Evolutionary conservation across 108 stramenopile species (phyloP).

Genomic region (Cyclotella sp.): DNA sequence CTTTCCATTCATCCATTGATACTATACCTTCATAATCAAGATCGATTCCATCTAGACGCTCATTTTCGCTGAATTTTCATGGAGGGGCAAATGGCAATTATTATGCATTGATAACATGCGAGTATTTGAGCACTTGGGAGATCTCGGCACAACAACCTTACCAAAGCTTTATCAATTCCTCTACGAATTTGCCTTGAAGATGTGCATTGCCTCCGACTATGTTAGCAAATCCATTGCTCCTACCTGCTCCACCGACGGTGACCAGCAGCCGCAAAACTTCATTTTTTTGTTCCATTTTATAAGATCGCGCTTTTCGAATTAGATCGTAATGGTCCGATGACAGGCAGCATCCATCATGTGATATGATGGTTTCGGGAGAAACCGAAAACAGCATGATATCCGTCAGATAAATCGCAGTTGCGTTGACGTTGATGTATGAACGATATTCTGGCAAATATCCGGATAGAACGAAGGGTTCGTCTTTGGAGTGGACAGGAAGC

Average conservation of each 20-base stretch:
- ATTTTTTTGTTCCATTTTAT: slow-evolving; percentile 37
- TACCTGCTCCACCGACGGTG: slow-evolving; percentile 44
- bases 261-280: slow-evolving; percentile 25
- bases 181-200: slow-evolving; percentile 18
- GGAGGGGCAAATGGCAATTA: background rate
- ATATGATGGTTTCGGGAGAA: slow-evolving; percentile 38
- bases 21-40: slow-evolving; percentile 53
- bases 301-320: slow-evolving; percentile 55
- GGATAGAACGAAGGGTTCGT: slow-evolving; percentile 49
- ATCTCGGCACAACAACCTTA: slow-evolving; percentile 3
- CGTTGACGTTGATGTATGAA: slow-evolving; percentile 56
- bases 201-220: slow-evolving; percentile 22
- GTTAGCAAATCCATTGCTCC: slow-evolving; percentile 39
- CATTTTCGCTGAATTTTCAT: slow-evolving; percentile 16
- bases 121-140: background rate
- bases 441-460: slow-evolving; percentile 86
- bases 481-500: background rate
- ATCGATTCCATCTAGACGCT: slow-evolving; percentile 60
- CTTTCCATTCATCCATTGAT: slow-evolving; percentile 43
- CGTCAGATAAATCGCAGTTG: slow-evolving; percentile 53
- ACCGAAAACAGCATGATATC: slow-evolving; percentile 78
- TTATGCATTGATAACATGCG: background rate
- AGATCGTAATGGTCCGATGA: slow-evolving; percentile 54
- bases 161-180: slow-evolving; percentile 35
- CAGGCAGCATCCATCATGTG: slow-evolving; percentile 56